phyloP scores from a whole-genome alignment of 139 green algal genomes.

The Yamagishiella unicocca region DNA sequence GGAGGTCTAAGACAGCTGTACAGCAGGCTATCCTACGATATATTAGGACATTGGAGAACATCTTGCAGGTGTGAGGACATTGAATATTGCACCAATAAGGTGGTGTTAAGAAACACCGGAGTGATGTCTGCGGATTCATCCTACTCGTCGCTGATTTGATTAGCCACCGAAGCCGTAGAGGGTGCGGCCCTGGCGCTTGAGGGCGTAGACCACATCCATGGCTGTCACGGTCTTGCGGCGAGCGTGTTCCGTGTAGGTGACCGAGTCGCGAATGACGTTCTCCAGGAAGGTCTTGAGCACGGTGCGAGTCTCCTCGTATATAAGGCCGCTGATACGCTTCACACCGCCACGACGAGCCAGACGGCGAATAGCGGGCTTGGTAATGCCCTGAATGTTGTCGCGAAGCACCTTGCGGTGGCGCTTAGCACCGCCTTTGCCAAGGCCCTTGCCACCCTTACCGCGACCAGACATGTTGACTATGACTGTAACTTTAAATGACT shows the following conservation, averaged over 20 bases:
- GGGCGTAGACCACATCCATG: constrained; percentile 96
- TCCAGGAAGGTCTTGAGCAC: constrained; percentile 95
- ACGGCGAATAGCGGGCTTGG: constrained; percentile 90
- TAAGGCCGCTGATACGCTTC: constrained; percentile 92
- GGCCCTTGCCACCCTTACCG: constrained; percentile 93
- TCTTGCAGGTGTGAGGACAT: too few relatives aligned
- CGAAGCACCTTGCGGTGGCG: constrained; percentile 93
- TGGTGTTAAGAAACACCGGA: too few relatives aligned
- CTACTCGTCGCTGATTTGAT: too few relatives aligned
- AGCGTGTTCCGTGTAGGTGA: constrained; percentile 98
- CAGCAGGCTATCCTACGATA: too few relatives aligned
- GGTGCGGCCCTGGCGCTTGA: constrained; percentile 63
- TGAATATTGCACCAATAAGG: too few relatives aligned
- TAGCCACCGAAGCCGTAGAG: constrained; percentile 49
- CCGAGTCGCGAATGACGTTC: constrained; percentile 93
- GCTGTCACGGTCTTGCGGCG: constrained; percentile 96
- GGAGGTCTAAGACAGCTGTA: too few relatives aligned
- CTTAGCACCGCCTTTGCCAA: constrained; percentile 93
- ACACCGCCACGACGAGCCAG: constrained; percentile 91
- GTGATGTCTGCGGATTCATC: too few relatives aligned
- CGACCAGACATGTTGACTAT: constrained; percentile 93
- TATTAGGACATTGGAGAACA: too few relatives aligned
- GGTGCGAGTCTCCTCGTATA: constrained; percentile 92
- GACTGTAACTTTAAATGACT: too few relatives aligned
- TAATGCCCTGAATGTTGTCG: constrained; percentile 98